Percentiles rank a stretch among this genome's conserved stretches.
These are phyloP conservation scores for Persicaria tinctoria DNA, from an alignment of 148 eudicot genomes.

Conservation along the genomic window DNA sequence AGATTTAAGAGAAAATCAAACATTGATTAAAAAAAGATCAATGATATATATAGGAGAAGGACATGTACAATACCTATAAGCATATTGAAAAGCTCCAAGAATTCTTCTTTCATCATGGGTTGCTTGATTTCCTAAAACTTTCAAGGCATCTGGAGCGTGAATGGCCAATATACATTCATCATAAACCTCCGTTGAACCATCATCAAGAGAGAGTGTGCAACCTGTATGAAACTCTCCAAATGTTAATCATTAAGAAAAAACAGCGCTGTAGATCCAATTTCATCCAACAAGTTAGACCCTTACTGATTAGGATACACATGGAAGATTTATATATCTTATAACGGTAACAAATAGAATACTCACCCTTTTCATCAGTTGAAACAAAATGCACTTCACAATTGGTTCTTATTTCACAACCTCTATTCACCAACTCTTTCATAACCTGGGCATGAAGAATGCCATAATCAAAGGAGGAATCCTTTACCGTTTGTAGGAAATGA, in stretches of 20 bases:
- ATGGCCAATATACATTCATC: slow-evolving; percentile 66
- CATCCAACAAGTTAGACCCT: too few species aligned
- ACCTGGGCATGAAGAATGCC: slow-evolving; percentile 28
- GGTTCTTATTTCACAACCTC: slow-evolving; percentile 58
- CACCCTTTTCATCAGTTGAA: slow-evolving; percentile 45
- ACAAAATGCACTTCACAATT: slow-evolving; percentile 44
- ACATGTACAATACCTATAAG: slow-evolving; percentile 42
- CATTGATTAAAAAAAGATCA: too few species aligned
- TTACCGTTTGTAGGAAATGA: too few species aligned
- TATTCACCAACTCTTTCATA: slow-evolving; percentile 41
- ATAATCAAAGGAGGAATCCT: too few species aligned
- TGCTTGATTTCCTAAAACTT: slow-evolving; percentile 64
- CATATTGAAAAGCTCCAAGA: slow-evolving; percentile 84
- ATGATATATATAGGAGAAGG: too few species aligned
- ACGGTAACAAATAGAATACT: slow-evolving; percentile 8
- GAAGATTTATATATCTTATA: too few species aligned
- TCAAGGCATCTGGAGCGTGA: slow-evolving; percentile 77
- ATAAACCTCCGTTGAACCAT: slow-evolving; percentile 49
- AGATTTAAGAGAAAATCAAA: too few species aligned
- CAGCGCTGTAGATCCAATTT: too few species aligned
- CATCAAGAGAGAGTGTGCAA: slow-evolving; percentile 41
- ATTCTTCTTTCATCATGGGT: slow-evolving; percentile 61
- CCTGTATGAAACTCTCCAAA: slow-evolving; percentile 30
- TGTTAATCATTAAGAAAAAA: too few species aligned
- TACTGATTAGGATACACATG: too few species aligned